Evolutionary conservation across 108 stramenopile genomes (phyloP), one percentile per base, ranked within the genome.

Genomic region (Chaetoceros tenuissimus): DNA sequence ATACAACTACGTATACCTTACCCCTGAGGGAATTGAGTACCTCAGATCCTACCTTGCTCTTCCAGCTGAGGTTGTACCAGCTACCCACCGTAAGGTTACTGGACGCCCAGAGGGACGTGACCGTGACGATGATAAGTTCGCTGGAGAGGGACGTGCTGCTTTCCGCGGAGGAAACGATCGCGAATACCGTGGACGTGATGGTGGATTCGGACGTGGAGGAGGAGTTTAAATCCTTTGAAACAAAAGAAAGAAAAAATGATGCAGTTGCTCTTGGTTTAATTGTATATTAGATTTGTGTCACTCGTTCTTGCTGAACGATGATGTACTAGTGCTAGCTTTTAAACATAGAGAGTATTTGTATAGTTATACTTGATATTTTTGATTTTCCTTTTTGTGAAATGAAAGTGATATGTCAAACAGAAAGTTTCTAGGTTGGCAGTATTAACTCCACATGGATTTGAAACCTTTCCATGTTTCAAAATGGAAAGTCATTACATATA

Each of bases 1-100:
- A 68, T 92, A 95, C 85, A 78, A 80, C 67, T 98, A 98, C 93
- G 95, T 85, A 79, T 97, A 95, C 82, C 81, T 98, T 53, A 96
- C 95, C 24, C 79, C 74, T 48, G 96, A 92, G 67, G 97, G 97
- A 48, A 93, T 98, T 69, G 95, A 93, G 51, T 98, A 96, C 86
- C 80, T 98, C 16, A 81, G 97, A 18, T 65, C 74, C 44, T 97
- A 96, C 81, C 71, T 98, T 27, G 89, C 82, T 43, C 72, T 98
- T 29, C 96, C 97, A 47, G 81, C 85, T 48, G 96, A 97, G 77
- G 94, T 96, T 78, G 94, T 96, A 23, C 97, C 97, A 43, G 79
- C 75, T 40, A 98, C 97, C 22, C 96, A 92, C 77, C 94, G 94
- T 87, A 94, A 94, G 75, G 72, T 81, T 18, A 74, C 88, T 53